Evolutionary conservation across 2,329 filamentous ascomycete species (phyloP).

Genomic region (Penicillium sp.): DNA sequence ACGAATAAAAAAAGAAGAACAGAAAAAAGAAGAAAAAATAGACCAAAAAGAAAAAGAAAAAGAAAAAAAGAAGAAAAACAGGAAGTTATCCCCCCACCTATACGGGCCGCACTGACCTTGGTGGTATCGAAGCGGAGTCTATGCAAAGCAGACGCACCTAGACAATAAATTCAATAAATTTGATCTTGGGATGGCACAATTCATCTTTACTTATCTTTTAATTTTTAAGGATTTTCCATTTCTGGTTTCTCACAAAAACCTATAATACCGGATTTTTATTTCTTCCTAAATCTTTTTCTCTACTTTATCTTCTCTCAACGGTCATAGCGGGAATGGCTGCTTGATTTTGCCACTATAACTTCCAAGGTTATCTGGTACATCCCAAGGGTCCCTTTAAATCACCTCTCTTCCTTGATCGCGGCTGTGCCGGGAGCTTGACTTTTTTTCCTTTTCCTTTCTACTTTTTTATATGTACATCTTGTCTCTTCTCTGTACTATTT

Average conservation of each 20-base stretch:
- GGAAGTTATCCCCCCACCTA: conserved; percentile 5
- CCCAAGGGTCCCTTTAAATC: conserved; percentile 1
- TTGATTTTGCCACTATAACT: conserved; percentile 7
- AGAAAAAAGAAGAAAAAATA: not conserved
- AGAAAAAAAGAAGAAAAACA: not conserved
- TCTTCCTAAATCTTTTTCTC: conserved; percentile 1
- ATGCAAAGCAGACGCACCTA: conserved; percentile 17
- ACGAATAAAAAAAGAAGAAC: not conserved
- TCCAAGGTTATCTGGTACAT: conserved; percentile 1
- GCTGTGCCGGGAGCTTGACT: conserved; percentile 3
- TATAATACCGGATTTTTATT: conserved; percentile 5
- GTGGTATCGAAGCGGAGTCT: conserved; percentile 14
- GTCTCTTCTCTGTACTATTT: conserved; percentile 1
- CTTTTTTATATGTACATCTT: conserved; percentile 5
- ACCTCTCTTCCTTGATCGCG: not conserved
- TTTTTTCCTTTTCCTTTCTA: not conserved
- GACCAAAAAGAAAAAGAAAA: not conserved
- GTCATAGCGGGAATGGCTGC: conserved; percentile 7
- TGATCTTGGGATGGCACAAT: not conserved
- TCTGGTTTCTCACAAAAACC: not conserved
- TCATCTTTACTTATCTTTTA: not conserved
- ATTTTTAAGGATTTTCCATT: not conserved
- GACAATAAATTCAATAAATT: conserved; percentile 3
- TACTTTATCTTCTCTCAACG: conserved; percentile 7
- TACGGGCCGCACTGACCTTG: conserved; percentile 20